phyloP scores from a whole-genome alignment of 208 protist genomes.

The Leishmania tarentolae region DNA sequence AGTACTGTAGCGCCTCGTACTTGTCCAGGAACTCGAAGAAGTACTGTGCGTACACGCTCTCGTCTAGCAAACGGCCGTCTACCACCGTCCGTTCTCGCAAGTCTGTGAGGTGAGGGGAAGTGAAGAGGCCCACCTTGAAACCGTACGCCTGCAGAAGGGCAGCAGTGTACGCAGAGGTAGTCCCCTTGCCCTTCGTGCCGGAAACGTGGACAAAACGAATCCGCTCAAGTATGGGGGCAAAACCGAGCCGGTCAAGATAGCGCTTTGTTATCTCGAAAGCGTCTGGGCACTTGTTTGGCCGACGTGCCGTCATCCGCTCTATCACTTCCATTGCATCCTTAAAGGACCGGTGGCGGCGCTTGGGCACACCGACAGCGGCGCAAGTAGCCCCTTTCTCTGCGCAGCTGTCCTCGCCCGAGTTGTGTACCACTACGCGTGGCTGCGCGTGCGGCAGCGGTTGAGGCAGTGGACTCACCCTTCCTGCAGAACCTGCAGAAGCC shows the following conservation, averaged over 20 bases:
- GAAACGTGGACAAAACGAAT: constrained; percentile 94
- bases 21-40: constrained; percentile 80
- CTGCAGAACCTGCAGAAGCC: neutral
- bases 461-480: neutral
- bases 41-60: constrained; percentile 68
- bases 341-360: constrained; percentile 52
- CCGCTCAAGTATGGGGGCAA: constrained; percentile 90
- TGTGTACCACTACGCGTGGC: constrained; percentile 9
- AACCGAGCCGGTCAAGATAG: constrained; percentile 82
- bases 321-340: constrained; percentile 61
- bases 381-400: neutral
- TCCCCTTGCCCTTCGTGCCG: constrained; percentile 94
- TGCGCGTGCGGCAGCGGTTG: neutral
- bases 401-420: constrained; percentile 26
- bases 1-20: constrained; percentile 53
- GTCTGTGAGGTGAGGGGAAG: constrained; percentile 90
- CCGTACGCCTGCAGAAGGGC: constrained; percentile 82
- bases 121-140: constrained; percentile 90
- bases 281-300: constrained; percentile 58
- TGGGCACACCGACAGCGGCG: neutral
- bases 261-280: constrained; percentile 89
- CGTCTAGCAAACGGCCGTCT: constrained; percentile 65
- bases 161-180: constrained; percentile 79
- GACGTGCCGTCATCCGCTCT: constrained; percentile 46
- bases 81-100: constrained; percentile 86